phyloP scores from a whole-genome alignment of 805 yeast species.

The Candida xiaguanensis region DNA sequence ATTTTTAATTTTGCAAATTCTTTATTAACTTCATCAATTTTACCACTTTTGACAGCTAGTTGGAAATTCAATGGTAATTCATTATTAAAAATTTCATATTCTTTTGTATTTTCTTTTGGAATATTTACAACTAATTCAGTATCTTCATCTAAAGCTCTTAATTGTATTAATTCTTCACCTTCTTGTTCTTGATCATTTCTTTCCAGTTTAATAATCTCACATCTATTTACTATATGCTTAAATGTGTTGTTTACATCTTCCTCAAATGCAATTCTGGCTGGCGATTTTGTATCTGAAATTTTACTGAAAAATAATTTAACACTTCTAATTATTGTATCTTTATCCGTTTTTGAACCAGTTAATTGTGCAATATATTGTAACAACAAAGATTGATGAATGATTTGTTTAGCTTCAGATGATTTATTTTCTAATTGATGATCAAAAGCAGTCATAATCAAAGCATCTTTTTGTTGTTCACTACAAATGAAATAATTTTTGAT shows the following conservation, averaged over 20 bases:
- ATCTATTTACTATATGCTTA: conserved; percentile 71
- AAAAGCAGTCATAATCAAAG: conserved; percentile 88
- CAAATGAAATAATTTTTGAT: conserved; percentile 64
- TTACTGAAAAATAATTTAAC: conserved; percentile 66
- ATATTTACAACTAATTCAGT: conserved; percentile 67
- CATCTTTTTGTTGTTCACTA: conserved; percentile 83
- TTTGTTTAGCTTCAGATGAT: conserved; percentile 49
- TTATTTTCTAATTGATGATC: conserved; percentile 71
- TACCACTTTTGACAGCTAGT: conserved; percentile 66
- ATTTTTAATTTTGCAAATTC: conserved; percentile 72
- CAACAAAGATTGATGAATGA: conserved; percentile 76
- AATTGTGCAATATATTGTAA: conserved; percentile 64
- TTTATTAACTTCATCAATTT: conserved; percentile 75
- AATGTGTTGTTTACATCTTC: conserved; percentile 74
- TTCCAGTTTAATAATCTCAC: conserved; percentile 61
- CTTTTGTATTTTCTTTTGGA: conserved; percentile 56
- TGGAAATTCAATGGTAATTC: conserved; percentile 61
- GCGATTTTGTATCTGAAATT: conserved; percentile 47
- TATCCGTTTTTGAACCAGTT: conserved; percentile 29
- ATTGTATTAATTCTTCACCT: conserved; percentile 79
- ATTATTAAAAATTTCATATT: conserved; percentile 52
- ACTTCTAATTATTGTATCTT: conserved; percentile 35
- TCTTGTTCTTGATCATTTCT: conserved; percentile 23
- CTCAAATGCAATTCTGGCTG: conserved; percentile 66
- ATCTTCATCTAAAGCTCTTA: conserved; percentile 82